These are phyloP conservation scores for Aspergillus viridinutans DNA, from an alignment of 2,329 filamentous ascomycete species.

Conservation along the genomic window DNA sequence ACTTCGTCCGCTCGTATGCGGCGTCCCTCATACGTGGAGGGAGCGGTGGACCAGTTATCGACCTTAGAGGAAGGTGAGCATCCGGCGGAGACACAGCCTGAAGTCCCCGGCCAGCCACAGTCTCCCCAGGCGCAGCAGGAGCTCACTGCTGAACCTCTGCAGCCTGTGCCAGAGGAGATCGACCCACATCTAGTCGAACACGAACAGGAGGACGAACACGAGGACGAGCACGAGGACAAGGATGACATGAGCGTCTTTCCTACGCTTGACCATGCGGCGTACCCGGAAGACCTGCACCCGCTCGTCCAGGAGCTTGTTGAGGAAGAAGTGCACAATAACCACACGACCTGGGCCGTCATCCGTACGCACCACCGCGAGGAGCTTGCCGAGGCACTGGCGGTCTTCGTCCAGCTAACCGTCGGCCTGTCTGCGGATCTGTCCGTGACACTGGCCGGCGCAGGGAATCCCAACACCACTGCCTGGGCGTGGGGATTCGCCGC, in stretches of 20 bases:
- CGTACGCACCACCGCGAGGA: constrained; percentile 51
- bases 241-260: constrained; percentile 12
- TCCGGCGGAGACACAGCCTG: constrained; percentile 8
- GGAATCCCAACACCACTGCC: constrained; percentile 42
- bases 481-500: constrained; percentile 53
- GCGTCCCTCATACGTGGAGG: constrained; percentile 18
- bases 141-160: constrained; percentile 17
- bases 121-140: neutral
- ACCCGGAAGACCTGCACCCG: constrained; percentile 43
- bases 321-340: constrained; percentile 49
- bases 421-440: constrained; percentile 50
- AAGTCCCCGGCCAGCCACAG: neutral
- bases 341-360: constrained; percentile 47
- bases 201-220: neutral
- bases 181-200: neutral
- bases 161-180: constrained; percentile 15
- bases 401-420: constrained; percentile 40
- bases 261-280: constrained; percentile 27
- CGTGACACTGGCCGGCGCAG: constrained; percentile 36
- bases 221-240: constrained; percentile 5
- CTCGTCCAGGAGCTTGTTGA: constrained; percentile 41
- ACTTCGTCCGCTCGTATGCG: constrained; percentile 19
- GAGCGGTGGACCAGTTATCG: constrained; percentile 17
- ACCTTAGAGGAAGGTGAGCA: constrained; percentile 21
- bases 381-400: constrained; percentile 51